Evolutionary conservation across 257 asterid species (phyloP), one percentile per base, ranked within the genome.

Genomic region (Solanum boliviense): DNA sequence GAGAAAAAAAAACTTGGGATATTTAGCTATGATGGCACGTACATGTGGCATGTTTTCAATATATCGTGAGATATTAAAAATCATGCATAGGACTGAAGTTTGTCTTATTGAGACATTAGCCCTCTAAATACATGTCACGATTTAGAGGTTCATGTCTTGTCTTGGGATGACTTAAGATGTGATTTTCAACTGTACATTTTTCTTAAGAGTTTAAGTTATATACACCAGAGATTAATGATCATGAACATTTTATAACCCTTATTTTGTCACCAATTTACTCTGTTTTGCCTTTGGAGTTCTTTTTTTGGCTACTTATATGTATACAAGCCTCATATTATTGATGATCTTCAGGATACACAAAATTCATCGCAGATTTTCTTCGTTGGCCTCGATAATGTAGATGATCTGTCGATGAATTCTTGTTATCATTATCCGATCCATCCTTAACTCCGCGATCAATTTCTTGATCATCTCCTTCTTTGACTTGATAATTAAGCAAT

Each of bases 401-500:
- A 20, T 90, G 83, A 5, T 86, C 71, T n/a, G 31, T 84, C 1
- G 88, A 62, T 67, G 85, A 46, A 29, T 29, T 81, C 20, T 79
- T 44, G 13, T 44, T 74, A 41, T 34, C 16, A 21, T 52, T 34
- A 74, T 87, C 88, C 5, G 15, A 9, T 46, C 56, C 68, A 76
- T 81, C 83, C 23, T 60, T 86, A 41, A 39, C 86, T 46, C 87
- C 89, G 13, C 86, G 62, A 27, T 84, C 87, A 6, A 12, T 85
- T 4, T 87, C 82, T 13, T 78, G 89, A 13, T 93, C 74, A 36
- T 72, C 87, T 27, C 84, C 94, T 0, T 79, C 78, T 5, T 79
- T 68, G 12, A 87, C 34, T 60, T 92, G 86, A 84, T 84, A 88
- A 56, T 96, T 92, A 87, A 96, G 88, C 25, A 96, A 95, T 0